Evolutionary conservation across 306 rosid species (phyloP), one percentile per base, ranked within the genome.

Genomic region (Amphicarpaea edgeworthii): DNA sequence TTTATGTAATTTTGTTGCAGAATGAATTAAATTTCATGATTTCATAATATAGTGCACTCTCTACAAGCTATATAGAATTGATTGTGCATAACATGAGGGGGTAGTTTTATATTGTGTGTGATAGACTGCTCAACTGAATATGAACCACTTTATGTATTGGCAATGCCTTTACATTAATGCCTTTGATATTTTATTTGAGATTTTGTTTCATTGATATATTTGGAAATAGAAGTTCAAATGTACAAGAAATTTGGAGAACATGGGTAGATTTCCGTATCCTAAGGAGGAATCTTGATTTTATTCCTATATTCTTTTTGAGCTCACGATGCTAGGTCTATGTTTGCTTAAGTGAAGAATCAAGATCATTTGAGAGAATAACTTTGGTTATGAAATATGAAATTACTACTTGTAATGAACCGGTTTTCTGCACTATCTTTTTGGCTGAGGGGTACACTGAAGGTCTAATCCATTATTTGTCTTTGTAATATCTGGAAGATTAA

Each of bases 91-190:
- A 58, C 21, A 32, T 38, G 74, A 81, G 16, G 11, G 59, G 58
- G 28, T 3, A 14, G 45, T 28, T 23, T 74, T 68, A 41, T 49
- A 58, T 47, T 73, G 40, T 49, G 32, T 60, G 60, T 40, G 50
- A 16, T 50, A 24, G 47, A 72, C 28, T 38, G 28, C n/a, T 70
- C 9, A 26, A 72, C 61, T 71, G 76, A 75, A 71, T 54, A 53
- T 6, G 66, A 72, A 68, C 68, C 49, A 45, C 53, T 46, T 37
- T 43, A 43, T 68, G 75, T 54, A 47, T 58, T 51, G 59, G 17
- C 32, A 3, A 30, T 69, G 63, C 37, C 62, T 69, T 50, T 50
- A 3, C 38, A 12, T 17, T 67, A 58, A 50, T 60, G 51, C 59
- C 4, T 57, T 42, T 66, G 62, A 66, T 55, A 12, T n/a, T 72